These are phyloP conservation scores for Cutaneotrichosporon mucoides DNA, from an alignment of 1,284 basidiomycete species.

Conservation along the genomic window DNA sequence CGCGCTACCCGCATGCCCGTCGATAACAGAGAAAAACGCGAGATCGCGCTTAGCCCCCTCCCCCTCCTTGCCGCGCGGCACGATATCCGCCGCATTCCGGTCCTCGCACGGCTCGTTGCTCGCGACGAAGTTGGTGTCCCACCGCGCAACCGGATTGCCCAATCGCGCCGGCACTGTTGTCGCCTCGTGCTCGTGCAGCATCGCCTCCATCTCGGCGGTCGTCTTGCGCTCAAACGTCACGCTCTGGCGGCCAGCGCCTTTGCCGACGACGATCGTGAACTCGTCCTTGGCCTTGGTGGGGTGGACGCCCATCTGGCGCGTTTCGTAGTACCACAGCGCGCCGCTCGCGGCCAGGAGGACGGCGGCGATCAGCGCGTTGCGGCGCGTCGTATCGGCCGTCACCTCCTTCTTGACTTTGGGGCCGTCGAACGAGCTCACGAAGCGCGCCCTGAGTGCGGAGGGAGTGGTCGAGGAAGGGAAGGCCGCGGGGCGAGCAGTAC, in stretches of 20 bases:
- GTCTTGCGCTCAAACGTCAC: constrained; percentile 32
- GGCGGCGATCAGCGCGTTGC: constrained; percentile 25
- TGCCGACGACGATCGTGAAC: constrained; percentile 13
- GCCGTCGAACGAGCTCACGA: not conserved
- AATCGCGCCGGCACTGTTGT: constrained; percentile 12
- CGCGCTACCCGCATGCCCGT: constrained; percentile 81
- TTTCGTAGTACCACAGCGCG: constrained; percentile 33
- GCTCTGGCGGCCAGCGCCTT: constrained; percentile 12
- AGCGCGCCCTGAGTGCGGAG: not conserved
- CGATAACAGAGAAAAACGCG: constrained; percentile 82
- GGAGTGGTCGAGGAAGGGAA: not conserved
- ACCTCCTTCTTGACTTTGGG: constrained; percentile 5
- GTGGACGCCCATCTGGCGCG: constrained; percentile 2
- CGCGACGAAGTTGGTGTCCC: constrained; percentile 70
- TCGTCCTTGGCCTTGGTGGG: constrained; percentile 4
- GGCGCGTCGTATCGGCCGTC: constrained; percentile 8
- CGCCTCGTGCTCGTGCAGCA: constrained; percentile 33
- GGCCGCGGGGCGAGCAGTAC: not conserved
- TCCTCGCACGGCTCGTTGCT: constrained; percentile 91
- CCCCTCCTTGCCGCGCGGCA: constrained; percentile 50
- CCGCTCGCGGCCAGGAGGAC: constrained; percentile 28
- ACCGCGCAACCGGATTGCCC: constrained; percentile 52
- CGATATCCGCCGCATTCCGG: constrained; percentile 67
- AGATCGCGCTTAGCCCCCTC: constrained; percentile 56
- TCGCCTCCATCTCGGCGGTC: constrained; percentile 28